Evolutionary conservation across 2,329 filamentous ascomycete genomes (phyloP).

Genomic region (Colletotrichum orbiculare): DNA sequence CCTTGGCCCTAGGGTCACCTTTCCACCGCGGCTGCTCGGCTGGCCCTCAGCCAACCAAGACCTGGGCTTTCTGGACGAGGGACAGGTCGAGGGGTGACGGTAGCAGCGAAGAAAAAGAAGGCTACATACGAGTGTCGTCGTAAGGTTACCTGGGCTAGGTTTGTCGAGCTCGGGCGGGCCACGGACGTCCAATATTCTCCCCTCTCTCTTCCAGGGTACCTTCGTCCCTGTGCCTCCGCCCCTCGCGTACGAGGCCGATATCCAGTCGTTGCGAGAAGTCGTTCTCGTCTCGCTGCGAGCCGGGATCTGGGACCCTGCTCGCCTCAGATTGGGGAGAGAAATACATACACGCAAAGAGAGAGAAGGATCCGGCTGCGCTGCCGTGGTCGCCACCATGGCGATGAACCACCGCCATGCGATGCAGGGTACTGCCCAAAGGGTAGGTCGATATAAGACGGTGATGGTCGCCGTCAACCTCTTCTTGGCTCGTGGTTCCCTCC

Average conservation of each 20-base stretch:
- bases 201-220: neutral
- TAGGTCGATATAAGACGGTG: conserved; percentile 37
- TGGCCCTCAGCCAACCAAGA: neutral
- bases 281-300: conserved; percentile 1
- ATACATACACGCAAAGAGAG: too few relatives aligned
- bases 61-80: too few relatives aligned
- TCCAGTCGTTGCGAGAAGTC: conserved; percentile 24
- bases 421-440: conserved; percentile 30
- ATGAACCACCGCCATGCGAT: conserved; percentile 20
- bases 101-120: neutral
- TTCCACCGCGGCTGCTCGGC: conserved; percentile 27
- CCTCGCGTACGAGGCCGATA: conserved; percentile 15
- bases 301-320: conserved; percentile 24
- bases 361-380: conserved; percentile 5
- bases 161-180: conserved; percentile 34
- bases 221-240: conserved; percentile 8
- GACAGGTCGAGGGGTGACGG: conserved; percentile 9
- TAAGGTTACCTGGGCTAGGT: conserved; percentile 25
- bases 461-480: conserved; percentile 32
- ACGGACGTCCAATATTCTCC: conserved; percentile 33
- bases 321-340: conserved; percentile 25
- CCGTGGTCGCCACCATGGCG: conserved; percentile 31
- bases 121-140: neutral
- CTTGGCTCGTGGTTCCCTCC: neutral
- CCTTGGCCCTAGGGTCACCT: conserved; percentile 14